Base-by-base conservation (phyloP, 345 rosid species). In the Bretschneidera sinensis region DNA sequence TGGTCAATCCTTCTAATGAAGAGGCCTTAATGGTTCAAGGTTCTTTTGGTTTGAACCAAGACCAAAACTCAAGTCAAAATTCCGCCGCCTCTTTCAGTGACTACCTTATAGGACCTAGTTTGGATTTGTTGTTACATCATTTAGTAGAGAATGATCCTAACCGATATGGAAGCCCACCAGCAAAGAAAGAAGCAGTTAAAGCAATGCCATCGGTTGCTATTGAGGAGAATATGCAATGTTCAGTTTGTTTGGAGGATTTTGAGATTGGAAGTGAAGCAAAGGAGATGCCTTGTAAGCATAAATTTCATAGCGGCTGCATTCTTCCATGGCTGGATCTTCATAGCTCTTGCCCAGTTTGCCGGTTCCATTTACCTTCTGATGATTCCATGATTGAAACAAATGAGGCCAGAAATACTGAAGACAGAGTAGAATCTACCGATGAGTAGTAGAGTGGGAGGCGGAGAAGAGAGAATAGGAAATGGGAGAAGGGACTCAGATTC, bases 321-420 rank as follows among this genome's bases (percentile, higher is more conserved):
- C 24, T 67, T 48, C 81, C 83, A 0, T 86, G 92, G 92, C 84
- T 86, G 0, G 78, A 76, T 49, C 75, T 75, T 56, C 89, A 82
- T 54, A 69, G 87, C 55, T 81, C 89, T 18, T 86, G 89, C 59
- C 89, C 92, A 0, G 67, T 83, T 47, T 83, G 89, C 66, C 71
- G 89, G 57, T 76, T 52, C 63, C 71, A 69, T 33, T 65, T 81
- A 43, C 83, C 76, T 28, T 49, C 51, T 24, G 75, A 76, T 48
- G 64, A 73, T 18, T n/a, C n/a, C n/a, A n/a, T n/a, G n/a, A n/a
- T 56, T 17, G 66, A 66, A 55, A 49, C 51, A 45, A 69, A 68
- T 34, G 15, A 47, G 33, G 4, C 22, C 0, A 49, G 61, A 60
- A 68, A 50, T 19, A 25, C 33, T 17, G 65, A 34, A 18, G 63